Evolutionary conservation across 2,329 filamentous ascomycete genomes (phyloP).

Genomic region (Pestalotiopsis fici): DNA sequence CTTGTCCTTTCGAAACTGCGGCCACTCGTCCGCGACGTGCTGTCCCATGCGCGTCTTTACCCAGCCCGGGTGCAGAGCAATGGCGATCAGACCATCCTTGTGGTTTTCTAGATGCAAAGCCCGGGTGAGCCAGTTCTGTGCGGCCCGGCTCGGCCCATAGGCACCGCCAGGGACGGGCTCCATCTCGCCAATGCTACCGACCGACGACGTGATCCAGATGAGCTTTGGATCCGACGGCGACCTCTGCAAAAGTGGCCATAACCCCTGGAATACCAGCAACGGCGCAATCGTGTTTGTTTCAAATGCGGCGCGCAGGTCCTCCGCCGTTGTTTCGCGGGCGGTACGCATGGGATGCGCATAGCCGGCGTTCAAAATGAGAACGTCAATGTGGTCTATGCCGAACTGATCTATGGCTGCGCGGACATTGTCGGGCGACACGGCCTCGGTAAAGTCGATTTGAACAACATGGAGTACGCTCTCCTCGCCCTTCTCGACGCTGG

Average conservation of each 20-base stretch:
- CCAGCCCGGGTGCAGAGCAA: constrained; percentile 40
- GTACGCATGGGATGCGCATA: constrained; percentile 31
- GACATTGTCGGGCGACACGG: constrained; percentile 27
- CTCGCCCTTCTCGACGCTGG: constrained; percentile 23
- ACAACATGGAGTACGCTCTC: constrained; percentile 33
- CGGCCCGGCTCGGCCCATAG: constrained; percentile 36
- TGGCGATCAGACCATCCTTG: constrained; percentile 21
- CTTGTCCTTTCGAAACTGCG: constrained; percentile 14
- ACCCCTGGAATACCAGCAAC: constrained; percentile 33
- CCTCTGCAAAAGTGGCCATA: constrained; percentile 33
- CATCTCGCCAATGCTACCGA: constrained; percentile 33
- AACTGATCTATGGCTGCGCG: constrained; percentile 26
- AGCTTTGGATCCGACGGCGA: constrained; percentile 27
- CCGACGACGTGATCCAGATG: constrained; percentile 34
- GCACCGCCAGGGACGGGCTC: constrained; percentile 31
- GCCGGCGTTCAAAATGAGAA: constrained; percentile 54
- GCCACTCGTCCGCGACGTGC: constrained; percentile 31
- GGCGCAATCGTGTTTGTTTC: constrained; percentile 45
- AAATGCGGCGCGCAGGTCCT: constrained; percentile 38
- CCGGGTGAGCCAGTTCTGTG: constrained; percentile 33
- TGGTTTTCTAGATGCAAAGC: constrained; percentile 29
- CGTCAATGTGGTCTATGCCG: constrained; percentile 42
- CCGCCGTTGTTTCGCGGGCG: constrained; percentile 26
- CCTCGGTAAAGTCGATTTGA: constrained; percentile 35
- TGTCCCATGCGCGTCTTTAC: constrained; percentile 33